Evolutionary conservation across 1,139 yeast genomes (phyloP).

Genomic region (Sugiyamaella neomexicana): DNA sequence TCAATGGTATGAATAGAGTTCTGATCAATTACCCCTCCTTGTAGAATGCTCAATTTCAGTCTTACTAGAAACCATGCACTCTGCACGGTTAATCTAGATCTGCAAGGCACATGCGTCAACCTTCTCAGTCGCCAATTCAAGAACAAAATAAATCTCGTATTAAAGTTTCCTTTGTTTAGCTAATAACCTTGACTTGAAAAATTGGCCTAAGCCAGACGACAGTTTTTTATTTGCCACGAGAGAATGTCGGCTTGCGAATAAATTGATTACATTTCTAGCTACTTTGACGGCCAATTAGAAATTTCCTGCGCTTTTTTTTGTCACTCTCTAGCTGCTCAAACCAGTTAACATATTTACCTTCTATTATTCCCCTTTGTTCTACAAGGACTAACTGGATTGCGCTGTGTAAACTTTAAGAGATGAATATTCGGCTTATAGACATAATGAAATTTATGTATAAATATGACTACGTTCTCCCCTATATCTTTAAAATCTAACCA

Average conservation of each 20-base stretch:
- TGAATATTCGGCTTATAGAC: background rate
- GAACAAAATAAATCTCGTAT: background rate
- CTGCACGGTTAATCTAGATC: background rate
- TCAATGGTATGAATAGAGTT: background rate
- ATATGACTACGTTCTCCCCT: background rate
- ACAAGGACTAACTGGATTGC: background rate
- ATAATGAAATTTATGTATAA: background rate
- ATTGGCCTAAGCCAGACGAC: background rate
- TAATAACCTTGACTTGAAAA: background rate
- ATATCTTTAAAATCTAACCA: background rate
- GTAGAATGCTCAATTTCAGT: background rate
- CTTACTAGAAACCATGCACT: background rate
- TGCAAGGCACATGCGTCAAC: background rate
- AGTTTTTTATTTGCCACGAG: background rate
- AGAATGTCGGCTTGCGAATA: background rate
- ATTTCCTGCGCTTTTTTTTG: too few species aligned
- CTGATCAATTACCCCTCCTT: background rate
- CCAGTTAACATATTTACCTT: background rate
- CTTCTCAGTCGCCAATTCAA: background rate
- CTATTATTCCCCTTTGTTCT: background rate
- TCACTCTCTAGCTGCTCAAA: too few species aligned
- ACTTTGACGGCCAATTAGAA: too few species aligned
- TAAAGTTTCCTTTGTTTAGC: background rate
- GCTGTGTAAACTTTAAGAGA: constrained; percentile 2
- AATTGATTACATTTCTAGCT: background rate